Conservation (phyloP, 495 filamentous ascomycete genomes). For the Xylaria telfairii region DNA sequence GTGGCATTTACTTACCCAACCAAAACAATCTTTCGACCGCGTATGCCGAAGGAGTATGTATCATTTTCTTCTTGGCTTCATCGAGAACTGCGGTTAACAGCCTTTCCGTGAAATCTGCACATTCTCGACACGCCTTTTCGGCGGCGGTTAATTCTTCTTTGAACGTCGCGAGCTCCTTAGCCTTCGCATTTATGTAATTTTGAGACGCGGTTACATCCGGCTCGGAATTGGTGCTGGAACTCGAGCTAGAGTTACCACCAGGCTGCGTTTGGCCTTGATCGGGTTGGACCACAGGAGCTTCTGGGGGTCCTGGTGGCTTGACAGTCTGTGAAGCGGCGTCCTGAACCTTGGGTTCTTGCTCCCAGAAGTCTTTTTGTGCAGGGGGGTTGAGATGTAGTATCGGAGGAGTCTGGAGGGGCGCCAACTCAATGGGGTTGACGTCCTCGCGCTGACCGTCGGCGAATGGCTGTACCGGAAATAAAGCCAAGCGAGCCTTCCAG, state of each 20-base stretch:
- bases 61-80: too few relatives aligned
- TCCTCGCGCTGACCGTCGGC: background rate
- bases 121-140: background rate
- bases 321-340: background rate
- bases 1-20: constrained; percentile 15
- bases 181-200: background rate
- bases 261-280: too few relatives aligned
- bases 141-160: background rate
- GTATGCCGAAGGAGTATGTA: constrained; percentile 3
- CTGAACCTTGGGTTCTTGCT: background rate
- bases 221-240: background rate
- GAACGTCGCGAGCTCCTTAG: background rate
- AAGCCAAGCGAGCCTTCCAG: constrained; percentile 4
- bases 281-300: background rate
- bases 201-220: background rate
- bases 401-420: background rate
- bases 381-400: background rate
- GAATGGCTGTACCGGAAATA: constrained; percentile 6
- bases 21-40: background rate
- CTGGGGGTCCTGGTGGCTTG: background rate
- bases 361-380: too few relatives aligned
- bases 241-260: background rate
- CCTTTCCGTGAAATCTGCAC: background rate
- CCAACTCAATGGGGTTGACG: background rate
- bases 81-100: background rate